These are phyloP conservation scores for Trifolium dubium DNA, from an alignment of 306 rosid genomes.

Conservation along the genomic window DNA sequence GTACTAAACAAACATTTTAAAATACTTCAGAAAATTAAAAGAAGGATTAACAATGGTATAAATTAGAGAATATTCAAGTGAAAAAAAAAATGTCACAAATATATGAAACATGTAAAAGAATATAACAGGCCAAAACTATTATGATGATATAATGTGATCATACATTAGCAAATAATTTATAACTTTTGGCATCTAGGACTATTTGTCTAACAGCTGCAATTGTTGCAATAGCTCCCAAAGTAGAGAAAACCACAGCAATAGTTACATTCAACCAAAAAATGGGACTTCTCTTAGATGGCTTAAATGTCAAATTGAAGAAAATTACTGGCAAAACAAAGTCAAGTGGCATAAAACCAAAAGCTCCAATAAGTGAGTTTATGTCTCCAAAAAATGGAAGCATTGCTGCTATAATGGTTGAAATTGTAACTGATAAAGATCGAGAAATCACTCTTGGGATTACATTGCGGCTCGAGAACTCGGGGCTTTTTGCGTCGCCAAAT, in stretches of 20 bases:
- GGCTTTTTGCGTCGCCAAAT: constrained; percentile 56
- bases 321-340: constrained; percentile 75
- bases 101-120: not conserved
- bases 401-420: constrained; percentile 65
- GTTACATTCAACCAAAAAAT: constrained; percentile 63
- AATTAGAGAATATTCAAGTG: no score
- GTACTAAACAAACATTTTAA: no score
- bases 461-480: constrained; percentile 62
- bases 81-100: no score
- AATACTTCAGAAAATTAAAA: not conserved
- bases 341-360: constrained; percentile 84
- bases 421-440: constrained; percentile 53
- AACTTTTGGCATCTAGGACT: constrained; percentile 62
- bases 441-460: constrained; percentile 63
- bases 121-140: not conserved
- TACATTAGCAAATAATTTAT: constrained; percentile 68
- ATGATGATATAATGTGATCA: not conserved
- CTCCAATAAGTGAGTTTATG: constrained; percentile 73
- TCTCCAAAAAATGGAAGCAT: constrained; percentile 93
- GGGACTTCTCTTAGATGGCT: constrained; percentile 62
- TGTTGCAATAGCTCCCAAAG: constrained; percentile 62
- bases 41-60: no score
- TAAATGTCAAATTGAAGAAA: constrained; percentile 74
- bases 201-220: constrained; percentile 78
- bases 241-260: constrained; percentile 60